phyloP scores from a whole-genome alignment of 257 asterid genomes.

The Avicennia marina region DNA sequence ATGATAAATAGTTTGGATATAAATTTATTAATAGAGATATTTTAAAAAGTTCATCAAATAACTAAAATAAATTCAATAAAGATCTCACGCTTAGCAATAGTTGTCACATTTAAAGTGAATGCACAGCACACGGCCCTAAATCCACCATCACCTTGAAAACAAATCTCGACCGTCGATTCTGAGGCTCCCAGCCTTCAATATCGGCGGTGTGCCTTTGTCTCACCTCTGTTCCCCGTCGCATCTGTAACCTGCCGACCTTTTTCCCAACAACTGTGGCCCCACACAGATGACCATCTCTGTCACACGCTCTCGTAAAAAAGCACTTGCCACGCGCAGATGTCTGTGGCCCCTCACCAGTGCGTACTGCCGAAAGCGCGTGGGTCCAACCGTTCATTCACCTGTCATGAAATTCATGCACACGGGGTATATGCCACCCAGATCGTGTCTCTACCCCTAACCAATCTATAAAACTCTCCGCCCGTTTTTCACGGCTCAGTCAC shows the following conservation, averaged over 20 bases:
- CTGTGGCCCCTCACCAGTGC: slow-evolving; percentile 5
- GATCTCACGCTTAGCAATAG: too few species aligned
- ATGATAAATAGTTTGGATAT: too few species aligned
- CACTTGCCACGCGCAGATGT: background rate
- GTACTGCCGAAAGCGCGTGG: slow-evolving; percentile 17
- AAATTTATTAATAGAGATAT: too few species aligned
- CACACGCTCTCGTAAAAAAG: background rate
- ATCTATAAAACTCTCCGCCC: slow-evolving; percentile 22
- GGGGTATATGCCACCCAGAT: slow-evolving; percentile 12
- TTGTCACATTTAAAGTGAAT: too few species aligned
- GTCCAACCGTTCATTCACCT: background rate
- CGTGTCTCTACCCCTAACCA: slow-evolving; percentile 9
- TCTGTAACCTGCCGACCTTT: slow-evolving; percentile 20
- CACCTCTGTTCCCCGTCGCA: slow-evolving; percentile 15
- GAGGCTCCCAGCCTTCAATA: too few species aligned
- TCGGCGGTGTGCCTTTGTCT: too few species aligned
- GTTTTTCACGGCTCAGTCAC: slow-evolving; percentile 21
- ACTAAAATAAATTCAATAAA: too few species aligned
- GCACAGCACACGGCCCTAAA: too few species aligned
- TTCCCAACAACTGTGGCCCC: slow-evolving; percentile 32
- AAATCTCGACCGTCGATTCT: background rate
- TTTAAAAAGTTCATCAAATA: too few species aligned
- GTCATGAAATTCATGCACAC: slow-evolving; percentile 29
- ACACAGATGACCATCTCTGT: background rate
- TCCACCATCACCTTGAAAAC: background rate